These are phyloP conservation scores for Boletus rubescentipes DNA, from an alignment of 768 basidiomycete genomes.

Conservation along the genomic window DNA sequence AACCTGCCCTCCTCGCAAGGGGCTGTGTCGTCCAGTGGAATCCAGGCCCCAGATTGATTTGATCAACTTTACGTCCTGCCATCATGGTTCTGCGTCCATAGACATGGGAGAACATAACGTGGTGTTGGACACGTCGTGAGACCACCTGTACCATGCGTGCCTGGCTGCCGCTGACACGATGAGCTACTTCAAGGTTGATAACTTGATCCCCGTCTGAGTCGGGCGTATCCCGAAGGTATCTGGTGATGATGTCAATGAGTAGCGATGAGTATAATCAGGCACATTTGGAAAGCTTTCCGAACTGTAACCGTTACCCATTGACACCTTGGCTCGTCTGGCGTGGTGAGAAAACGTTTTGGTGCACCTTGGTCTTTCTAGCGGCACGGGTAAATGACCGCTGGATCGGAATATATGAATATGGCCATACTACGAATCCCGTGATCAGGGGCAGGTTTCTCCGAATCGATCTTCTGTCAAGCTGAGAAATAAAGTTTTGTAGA, in stretches of 20 bases:
- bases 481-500: no score
- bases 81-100: background rate
- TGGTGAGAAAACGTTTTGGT: background rate
- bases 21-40: background rate
- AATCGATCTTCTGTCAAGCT: no score
- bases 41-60: background rate
- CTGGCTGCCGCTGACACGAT: background rate
- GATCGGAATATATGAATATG: background rate
- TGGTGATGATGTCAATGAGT: background rate
- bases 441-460: no score
- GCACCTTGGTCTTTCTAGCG: background rate
- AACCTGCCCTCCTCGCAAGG: background rate
- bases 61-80: background rate
- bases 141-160: background rate
- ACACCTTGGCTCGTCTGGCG: background rate
- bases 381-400: background rate
- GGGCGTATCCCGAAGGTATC: background rate
- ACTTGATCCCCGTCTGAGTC: background rate
- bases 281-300: background rate
- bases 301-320: background rate
- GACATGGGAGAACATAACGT: background rate
- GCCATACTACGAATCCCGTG: background rate
- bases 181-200: background rate
- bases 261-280: no score
- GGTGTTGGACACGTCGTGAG: background rate